Base-by-base conservation (phyloP, 768 basidiomycete species). In the Peribolospora baueri region DNA sequence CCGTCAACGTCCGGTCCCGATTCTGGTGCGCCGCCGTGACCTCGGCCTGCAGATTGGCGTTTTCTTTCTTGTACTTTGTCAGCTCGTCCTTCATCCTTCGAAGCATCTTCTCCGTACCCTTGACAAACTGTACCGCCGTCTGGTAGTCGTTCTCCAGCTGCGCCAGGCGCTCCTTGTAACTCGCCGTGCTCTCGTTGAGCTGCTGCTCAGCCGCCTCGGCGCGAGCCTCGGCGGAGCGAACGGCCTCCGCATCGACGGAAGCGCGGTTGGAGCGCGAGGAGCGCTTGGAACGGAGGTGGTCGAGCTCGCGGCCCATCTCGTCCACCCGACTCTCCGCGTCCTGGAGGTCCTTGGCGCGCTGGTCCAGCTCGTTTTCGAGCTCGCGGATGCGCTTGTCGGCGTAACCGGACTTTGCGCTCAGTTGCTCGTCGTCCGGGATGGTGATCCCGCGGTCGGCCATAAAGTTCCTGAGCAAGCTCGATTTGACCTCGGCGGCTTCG, bases 21-120 rank as follows among this genome's bases (percentile, higher is more conserved):
- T 50, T 46, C 13, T 38, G 36, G 36, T 46, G 39, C 38, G 52
- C 25, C 5, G n/a, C 51, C 3, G 48, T 42, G 14, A 53, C 50
- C 38, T 48, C 47, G 11, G 47, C 64, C 65, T 95, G 86, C 38
- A 97, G 76, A 55, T 74, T 71, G 48, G 78, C 71, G 64, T 87
- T 90, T 48, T 79, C 68, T 50, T 73, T 73, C 70, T 93, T 95
- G 68, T 91, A 84, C 70, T 83, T 90, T 60, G 76, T 82, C 56
- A 95, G 70, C 64, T 97, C 93, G 55, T 90, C 91, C 68, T 87
- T 84, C 81, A 95, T 85, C 61, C 82, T 78, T 61, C 87, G 79
- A 73, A 95, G 82, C 79, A 97, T 87, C 70, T 90, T 93, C 68
- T 97, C 93, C 1, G 90, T 95, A 48, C 86, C 86, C 75, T 95